Evolutionary conservation across 2,329 filamentous ascomycete genomes (phyloP), one percentile per base, ranked within the genome.

Genomic region (Paraconiothyrium sp.): DNA sequence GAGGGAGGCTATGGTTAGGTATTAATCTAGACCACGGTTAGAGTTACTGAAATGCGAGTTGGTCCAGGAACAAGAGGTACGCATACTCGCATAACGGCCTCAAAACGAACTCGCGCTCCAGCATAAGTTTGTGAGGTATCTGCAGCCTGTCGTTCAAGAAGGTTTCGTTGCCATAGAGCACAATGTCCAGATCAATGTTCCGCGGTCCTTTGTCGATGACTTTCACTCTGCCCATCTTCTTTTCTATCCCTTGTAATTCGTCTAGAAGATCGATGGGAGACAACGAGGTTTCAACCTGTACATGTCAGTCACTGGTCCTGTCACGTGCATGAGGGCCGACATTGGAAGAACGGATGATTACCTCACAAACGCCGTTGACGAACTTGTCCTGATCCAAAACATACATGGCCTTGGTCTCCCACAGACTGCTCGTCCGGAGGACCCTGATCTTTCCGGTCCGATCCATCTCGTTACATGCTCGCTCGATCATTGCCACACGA

Each of bases 331-430:
- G 35, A 20, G 20, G 20, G 20, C 1, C 20, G 20, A 20, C 22
- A 51, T 41, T 51, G 20, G 16, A 6, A 34, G 52, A 30, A 10
- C 22, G 35, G 32, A 20, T 50, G 46, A 88, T 76, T 78, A 96
- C 93, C 88, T 97, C 92, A 78, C 93, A 97, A 60, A 90, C 94
- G 22, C 93, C 95, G 76, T 99, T 99, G 51, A 97, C 82, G 75
- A 99, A 99, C 34, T 88, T 87, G 65, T 89, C 89, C 78, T 99
- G 95, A 65, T 97, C 91, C 65, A 91, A 82, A 66, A 97, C 91
- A 79, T 99, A 99, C 95, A 99, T 99, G 24, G 95, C 93, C 70
- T 92, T 89, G 3, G 94, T 99, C 81, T 98, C 93, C 86, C 95
- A 99, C 3, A 99, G 83, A 63, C 89, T 90, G 77, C 94, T 98